These are phyloP conservation scores for Colletotrichum viniferum DNA, from an alignment of 2,329 filamentous ascomycete genomes.

Conservation along the genomic window DNA sequence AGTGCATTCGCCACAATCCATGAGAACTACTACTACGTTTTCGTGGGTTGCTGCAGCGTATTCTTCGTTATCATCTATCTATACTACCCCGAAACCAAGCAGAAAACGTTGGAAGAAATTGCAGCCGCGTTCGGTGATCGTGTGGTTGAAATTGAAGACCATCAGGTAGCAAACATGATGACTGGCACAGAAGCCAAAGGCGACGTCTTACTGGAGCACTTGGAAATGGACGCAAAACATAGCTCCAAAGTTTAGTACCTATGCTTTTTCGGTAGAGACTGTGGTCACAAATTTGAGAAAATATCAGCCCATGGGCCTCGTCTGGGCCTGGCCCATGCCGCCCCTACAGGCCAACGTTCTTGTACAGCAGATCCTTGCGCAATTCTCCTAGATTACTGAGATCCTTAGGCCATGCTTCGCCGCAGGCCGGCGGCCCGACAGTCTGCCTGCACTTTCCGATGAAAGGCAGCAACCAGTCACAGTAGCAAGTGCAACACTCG, in stretches of 20 bases:
- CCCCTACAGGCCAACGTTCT: background rate
- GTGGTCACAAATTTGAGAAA: background rate
- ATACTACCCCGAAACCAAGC: background rate
- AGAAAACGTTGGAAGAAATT: background rate
- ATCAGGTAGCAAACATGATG: background rate
- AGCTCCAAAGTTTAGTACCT: background rate
- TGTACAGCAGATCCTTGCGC: background rate
- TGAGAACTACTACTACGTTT: background rate
- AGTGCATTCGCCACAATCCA: background rate
- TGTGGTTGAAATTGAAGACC: background rate
- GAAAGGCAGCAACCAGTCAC: background rate
- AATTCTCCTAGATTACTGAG: background rate
- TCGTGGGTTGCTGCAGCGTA: background rate
- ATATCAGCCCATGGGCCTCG: background rate
- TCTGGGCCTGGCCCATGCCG: accelerated
- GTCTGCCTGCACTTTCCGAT: background rate
- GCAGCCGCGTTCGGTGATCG: background rate
- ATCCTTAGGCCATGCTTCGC: background rate
- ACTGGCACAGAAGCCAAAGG: background rate
- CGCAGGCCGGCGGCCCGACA: background rate
- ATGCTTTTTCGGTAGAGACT: background rate
- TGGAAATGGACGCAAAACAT: background rate
- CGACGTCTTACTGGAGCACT: background rate
- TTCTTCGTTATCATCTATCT: background rate
- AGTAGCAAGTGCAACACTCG: background rate